Evolutionary conservation across 805 yeast genomes (phyloP).

Genomic region (Tetrapisispora pingtungensis): DNA sequence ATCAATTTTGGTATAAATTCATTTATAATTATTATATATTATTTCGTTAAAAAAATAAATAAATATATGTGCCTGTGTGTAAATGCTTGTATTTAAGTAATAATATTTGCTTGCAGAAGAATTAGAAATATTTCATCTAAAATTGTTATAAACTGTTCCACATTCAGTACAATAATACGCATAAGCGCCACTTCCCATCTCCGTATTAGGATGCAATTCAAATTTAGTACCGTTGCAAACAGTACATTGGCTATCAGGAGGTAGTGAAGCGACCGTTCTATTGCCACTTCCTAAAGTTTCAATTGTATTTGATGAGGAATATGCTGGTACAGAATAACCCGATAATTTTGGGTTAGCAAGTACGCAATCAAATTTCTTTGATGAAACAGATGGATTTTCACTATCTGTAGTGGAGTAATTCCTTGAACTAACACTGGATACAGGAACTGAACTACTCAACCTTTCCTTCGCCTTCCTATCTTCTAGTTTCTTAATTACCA

Average conservation of each 20-base stretch:
- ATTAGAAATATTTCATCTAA: too few relatives aligned
- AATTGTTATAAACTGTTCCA: slow-evolving; percentile 20
- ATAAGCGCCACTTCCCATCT: slow-evolving; percentile 6
- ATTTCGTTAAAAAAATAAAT: too few relatives aligned
- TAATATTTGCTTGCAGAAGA: too few relatives aligned
- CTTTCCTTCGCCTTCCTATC: slow-evolving; percentile 1
- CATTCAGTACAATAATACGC: slow-evolving; percentile 23
- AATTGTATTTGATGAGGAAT: background rate
- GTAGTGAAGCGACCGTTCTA: background rate
- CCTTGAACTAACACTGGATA: background rate
- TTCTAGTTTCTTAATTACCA: slow-evolving; percentile 19
- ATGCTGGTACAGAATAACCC: background rate
- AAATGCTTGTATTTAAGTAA: too few relatives aligned
- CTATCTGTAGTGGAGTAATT: background rate
- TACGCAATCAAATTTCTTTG: background rate
- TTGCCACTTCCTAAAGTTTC: slow-evolving; percentile 2
- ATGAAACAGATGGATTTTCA: background rate
- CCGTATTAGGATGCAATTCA: slow-evolving; percentile 5
- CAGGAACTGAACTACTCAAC: background rate
- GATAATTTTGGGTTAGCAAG: background rate
- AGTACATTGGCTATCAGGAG: slow-evolving; percentile 10
- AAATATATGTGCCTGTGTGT: too few relatives aligned
- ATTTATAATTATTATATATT: too few relatives aligned
- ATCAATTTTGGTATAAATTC: background rate
- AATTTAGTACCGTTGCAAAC: slow-evolving; percentile 24